phyloP scores from a whole-genome alignment of 2,329 filamentous ascomycete genomes.

The Bipolaris zeicola region DNA sequence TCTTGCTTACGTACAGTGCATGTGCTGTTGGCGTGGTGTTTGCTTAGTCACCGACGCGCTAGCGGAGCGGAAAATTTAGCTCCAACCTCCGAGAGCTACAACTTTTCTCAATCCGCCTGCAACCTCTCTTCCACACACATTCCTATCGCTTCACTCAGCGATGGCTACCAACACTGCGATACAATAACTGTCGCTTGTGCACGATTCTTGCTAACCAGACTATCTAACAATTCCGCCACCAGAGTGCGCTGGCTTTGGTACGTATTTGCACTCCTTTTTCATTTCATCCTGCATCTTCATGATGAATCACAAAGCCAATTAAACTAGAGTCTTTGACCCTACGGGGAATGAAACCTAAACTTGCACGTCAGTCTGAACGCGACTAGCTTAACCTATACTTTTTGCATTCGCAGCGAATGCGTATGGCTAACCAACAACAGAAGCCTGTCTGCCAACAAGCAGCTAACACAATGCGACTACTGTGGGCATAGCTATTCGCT shows the following conservation, averaged over 20 bases:
- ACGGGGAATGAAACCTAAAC: slow-evolving; percentile 50
- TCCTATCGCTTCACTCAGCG: slow-evolving; percentile 6
- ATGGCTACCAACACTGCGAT: slow-evolving; percentile 7
- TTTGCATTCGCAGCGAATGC: not conserved
- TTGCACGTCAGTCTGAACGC: slow-evolving; percentile 54
- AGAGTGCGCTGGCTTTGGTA: slow-evolving; percentile 18
- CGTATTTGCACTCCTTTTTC: slow-evolving; percentile 11
- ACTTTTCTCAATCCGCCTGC: slow-evolving; percentile 18
- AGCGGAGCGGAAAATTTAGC: slow-evolving; percentile 27
- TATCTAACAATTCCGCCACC: not conserved
- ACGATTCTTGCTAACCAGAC: not conserved
- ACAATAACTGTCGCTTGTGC: not conserved
- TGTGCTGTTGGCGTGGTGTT: not conserved
- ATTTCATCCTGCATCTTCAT: slow-evolving; percentile 27
- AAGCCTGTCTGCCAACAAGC: not conserved
- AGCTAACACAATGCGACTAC: not conserved
- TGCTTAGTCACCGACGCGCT: slow-evolving; percentile 20
- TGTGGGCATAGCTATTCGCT: not conserved
- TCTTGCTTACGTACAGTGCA: not conserved
- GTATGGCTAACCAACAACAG: slow-evolving; percentile 24
- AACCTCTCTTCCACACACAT: slow-evolving; percentile 15
- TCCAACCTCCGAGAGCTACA: slow-evolving; percentile 22
- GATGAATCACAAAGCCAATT: slow-evolving; percentile 52
- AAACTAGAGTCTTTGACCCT: slow-evolving; percentile 56
- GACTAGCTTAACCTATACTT: slow-evolving; percentile 14